phyloP scores from a whole-genome alignment of 352 stramenopile genomes.

The Phytophthora syringae region DNA sequence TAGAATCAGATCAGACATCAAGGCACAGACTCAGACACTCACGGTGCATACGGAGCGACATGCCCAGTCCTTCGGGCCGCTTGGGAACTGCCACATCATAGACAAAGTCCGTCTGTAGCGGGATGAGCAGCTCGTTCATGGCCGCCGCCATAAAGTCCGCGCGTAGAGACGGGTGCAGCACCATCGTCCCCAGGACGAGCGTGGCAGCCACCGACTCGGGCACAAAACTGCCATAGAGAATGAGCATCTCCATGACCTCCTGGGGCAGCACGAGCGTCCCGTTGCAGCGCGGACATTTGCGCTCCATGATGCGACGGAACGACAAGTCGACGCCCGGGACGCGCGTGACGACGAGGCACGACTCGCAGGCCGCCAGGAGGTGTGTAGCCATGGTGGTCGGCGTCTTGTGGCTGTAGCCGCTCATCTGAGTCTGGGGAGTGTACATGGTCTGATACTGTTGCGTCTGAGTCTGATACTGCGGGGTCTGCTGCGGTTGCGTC shows the following conservation, averaged over 20 bases:
- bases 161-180: constrained; percentile 76
- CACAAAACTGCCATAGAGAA: constrained; percentile 87
- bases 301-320: constrained; percentile 81
- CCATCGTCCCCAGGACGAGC: constrained; percentile 70
- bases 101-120: constrained; percentile 82
- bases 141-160: constrained; percentile 79
- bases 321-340: constrained; percentile 81
- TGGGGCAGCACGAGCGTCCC: constrained; percentile 70
- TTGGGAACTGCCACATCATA: constrained; percentile 87
- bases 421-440: constrained; percentile 25
- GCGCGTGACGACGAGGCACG: constrained; percentile 74
- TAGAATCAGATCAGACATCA: constrained; percentile 3
- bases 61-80: constrained; percentile 77
- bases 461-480: constrained; percentile 30
- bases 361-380: constrained; percentile 74
- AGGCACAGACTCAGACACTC: constrained; percentile 21
- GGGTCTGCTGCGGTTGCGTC: constrained; percentile 6
- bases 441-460: constrained; percentile 10
- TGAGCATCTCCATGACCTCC: constrained; percentile 89
- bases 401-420: constrained; percentile 31
- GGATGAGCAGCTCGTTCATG: constrained; percentile 87
- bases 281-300: constrained; percentile 73
- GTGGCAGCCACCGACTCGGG: constrained; percentile 69
- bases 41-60: constrained; percentile 90
- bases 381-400: constrained; percentile 44